These are phyloP conservation scores for Aspergillus ruber DNA, from an alignment of 2,329 filamentous ascomycete species.

Conservation along the genomic window DNA sequence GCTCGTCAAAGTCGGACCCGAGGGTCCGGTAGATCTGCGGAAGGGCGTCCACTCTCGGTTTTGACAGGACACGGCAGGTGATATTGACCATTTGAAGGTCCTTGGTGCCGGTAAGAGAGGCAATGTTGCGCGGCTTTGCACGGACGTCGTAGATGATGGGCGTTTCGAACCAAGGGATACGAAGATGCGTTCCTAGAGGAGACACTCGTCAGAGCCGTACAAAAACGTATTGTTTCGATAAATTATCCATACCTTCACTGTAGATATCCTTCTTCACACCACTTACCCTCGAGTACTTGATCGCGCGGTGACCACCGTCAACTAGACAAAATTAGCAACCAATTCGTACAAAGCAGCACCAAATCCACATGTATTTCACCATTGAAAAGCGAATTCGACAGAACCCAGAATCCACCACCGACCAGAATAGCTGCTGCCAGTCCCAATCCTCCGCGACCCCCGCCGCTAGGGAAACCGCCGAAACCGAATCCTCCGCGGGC, in stretches of 20 bases:
- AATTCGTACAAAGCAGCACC: neutral
- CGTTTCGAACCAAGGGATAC: slow-evolving; percentile 95
- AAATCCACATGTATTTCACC: slow-evolving; percentile 38
- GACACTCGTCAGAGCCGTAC: neutral
- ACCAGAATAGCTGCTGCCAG: slow-evolving; percentile 52
- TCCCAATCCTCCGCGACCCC: slow-evolving; percentile 49
- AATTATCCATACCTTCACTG: slow-evolving; percentile 62
- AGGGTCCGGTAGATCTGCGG: slow-evolving; percentile 97
- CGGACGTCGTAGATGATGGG: slow-evolving; percentile 96
- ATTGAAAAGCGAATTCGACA: slow-evolving; percentile 61
- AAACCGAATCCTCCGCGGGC: slow-evolving; percentile 43
- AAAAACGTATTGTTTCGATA: slow-evolving; percentile 1
- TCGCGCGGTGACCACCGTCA: slow-evolving; percentile 95
- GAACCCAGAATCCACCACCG: slow-evolving; percentile 34
- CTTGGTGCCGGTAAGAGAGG: slow-evolving; percentile 96
- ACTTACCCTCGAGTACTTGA: slow-evolving; percentile 90
- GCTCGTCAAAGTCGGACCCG: slow-evolving; percentile 92
- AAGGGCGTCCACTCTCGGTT: slow-evolving; percentile 78
- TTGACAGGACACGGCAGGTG: slow-evolving; percentile 95
- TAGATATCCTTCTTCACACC: slow-evolving; percentile 98
- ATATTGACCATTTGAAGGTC: slow-evolving; percentile 99
- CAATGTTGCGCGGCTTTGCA: slow-evolving; percentile 92
- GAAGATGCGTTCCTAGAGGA: slow-evolving; percentile 73
- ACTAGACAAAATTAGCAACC: slow-evolving; percentile 46
- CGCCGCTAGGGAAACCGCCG: slow-evolving; percentile 46